A percentile compares a stretch with the other conserved stretches of the same genome.
These are phyloP conservation scores for Viola pubescens DNA, from an alignment of 441 rosid species.

Conservation along the genomic window DNA sequence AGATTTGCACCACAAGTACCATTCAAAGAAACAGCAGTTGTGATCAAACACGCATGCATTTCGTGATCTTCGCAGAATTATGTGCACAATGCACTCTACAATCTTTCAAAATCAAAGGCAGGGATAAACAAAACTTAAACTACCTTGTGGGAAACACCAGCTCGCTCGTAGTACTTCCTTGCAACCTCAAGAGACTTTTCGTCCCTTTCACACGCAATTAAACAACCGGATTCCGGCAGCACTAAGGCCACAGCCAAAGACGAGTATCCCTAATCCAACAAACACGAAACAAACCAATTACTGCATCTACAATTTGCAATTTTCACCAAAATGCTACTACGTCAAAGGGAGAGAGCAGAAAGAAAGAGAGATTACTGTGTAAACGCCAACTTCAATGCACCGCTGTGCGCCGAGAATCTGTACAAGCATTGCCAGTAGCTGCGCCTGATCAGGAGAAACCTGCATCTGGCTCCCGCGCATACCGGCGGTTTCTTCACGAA, in stretches of 20 bases:
- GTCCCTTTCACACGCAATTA: slow-evolving; percentile 92
- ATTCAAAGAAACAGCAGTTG: no score
- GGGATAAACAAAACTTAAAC: neutral
- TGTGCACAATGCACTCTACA: no score
- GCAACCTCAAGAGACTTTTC: slow-evolving; percentile 63
- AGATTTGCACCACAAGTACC: slow-evolving; percentile 4
- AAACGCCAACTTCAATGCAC: slow-evolving; percentile 91
- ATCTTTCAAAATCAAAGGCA: neutral
- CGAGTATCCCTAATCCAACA: slow-evolving; percentile 63
- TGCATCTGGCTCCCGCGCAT: slow-evolving; percentile 90
- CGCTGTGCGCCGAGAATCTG: slow-evolving; percentile 74
- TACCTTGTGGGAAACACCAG: slow-evolving; percentile 78
- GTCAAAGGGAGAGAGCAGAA: neutral
- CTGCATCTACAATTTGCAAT: slow-evolving; percentile 10
- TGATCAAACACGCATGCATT: no score
- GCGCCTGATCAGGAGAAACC: slow-evolving; percentile 98
- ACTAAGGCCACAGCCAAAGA: slow-evolving; percentile 81
- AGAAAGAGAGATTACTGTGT: slow-evolving; percentile 39
- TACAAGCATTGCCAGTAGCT: slow-evolving; percentile 81
- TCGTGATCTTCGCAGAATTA: no score
- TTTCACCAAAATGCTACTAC: neutral
- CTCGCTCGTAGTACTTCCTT: slow-evolving; percentile 59
- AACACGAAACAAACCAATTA: neutral
- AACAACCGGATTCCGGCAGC: slow-evolving; percentile 64
- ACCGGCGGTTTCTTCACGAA: slow-evolving; percentile 79